A percentile compares a stretch with the other conserved stretches of the same genome.
These are phyloP conservation scores for Gomphus sp. DNA, from an alignment of 1,284 basidiomycete species.

Conservation along the genomic window DNA sequence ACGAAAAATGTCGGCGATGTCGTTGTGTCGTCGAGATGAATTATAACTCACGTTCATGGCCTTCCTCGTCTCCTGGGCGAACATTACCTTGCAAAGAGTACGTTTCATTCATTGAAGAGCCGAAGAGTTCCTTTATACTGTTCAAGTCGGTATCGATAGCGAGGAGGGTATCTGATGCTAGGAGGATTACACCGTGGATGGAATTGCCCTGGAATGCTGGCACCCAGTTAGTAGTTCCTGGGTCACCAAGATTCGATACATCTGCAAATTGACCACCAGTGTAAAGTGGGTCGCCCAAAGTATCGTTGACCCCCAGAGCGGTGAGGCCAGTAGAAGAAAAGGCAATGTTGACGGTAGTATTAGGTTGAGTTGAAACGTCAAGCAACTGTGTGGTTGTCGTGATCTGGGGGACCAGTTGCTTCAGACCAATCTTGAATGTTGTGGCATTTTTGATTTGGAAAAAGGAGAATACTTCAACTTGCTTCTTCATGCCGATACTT, in stretches of 20 bases:
- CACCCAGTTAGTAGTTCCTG: conserved; percentile 20
- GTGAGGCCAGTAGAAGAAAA: conserved; percentile 24
- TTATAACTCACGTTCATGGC: conserved; percentile 6
- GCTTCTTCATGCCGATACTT: conserved; percentile 24
- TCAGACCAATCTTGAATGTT: background rate
- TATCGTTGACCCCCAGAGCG: conserved; percentile 26
- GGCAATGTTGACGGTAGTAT: conserved; percentile 24
- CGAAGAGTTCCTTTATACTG: conserved; percentile 1
- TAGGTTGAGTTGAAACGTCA: background rate
- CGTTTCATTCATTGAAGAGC: conserved; percentile 5
- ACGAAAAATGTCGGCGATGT: background rate
- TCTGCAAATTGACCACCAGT: conserved; percentile 13
- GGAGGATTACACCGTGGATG: conserved; percentile 28
- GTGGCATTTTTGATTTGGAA: conserved; percentile 17
- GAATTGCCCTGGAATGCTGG: conserved; percentile 21
- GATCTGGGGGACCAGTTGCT: background rate
- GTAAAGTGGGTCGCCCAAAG: conserved; percentile 24
- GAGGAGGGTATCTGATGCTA: conserved; percentile 23
- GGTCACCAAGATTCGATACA: conserved; percentile 16
- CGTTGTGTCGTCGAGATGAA: background rate
- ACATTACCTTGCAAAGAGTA: background rate
- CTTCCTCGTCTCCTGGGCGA: conserved; percentile 4
- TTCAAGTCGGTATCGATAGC: conserved; percentile 11
- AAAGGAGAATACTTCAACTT: conserved; percentile 24
- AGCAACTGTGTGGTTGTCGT: background rate